Conservation (phyloP, 1,284 basidiomycete species). For the Takashimella koratensis region DNA sequence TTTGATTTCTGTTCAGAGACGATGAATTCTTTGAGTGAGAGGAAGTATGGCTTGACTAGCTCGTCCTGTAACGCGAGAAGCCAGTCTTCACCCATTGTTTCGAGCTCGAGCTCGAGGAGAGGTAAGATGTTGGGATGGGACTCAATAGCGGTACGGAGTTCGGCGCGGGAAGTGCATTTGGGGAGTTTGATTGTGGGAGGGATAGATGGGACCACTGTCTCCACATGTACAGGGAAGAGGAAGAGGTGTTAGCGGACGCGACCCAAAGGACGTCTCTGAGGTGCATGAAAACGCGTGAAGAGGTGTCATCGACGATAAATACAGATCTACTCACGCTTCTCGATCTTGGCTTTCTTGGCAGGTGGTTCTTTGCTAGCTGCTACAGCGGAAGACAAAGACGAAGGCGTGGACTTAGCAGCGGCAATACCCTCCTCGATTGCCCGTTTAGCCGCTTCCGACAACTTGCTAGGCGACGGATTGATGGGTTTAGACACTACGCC, state of each 20-base stretch:
- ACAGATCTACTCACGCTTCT: not conserved
- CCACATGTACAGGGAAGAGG: no score
- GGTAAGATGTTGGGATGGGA: slow-evolving; percentile 18
- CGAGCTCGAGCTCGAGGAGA: slow-evolving; percentile 43
- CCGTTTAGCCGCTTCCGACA: not conserved
- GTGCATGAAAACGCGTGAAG: not conserved
- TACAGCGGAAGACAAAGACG: no score
- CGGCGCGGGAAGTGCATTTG: slow-evolving; percentile 20
- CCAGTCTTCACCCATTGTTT: slow-evolving; percentile 50
- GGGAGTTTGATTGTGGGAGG: slow-evolving; percentile 7
- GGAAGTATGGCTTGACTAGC: slow-evolving; percentile 47
- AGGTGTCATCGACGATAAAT: no score
- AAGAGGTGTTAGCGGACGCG: not conserved
- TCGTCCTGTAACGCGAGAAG: slow-evolving; percentile 48
- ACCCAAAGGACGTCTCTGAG: not conserved
- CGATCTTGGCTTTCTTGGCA: not conserved
- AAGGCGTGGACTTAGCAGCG: not conserved
- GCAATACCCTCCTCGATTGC: not conserved
- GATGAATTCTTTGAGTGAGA: slow-evolving; percentile 46
- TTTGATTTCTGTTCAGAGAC: slow-evolving; percentile 38
- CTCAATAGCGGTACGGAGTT: slow-evolving; percentile 26
- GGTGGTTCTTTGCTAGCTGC: not conserved
- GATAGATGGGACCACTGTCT: not conserved
- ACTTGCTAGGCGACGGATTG: no score
- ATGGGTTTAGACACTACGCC: not conserved